Base-by-base conservation (phyloP, 768 basidiomycete genomes). In the Mycena latifolia region DNA sequence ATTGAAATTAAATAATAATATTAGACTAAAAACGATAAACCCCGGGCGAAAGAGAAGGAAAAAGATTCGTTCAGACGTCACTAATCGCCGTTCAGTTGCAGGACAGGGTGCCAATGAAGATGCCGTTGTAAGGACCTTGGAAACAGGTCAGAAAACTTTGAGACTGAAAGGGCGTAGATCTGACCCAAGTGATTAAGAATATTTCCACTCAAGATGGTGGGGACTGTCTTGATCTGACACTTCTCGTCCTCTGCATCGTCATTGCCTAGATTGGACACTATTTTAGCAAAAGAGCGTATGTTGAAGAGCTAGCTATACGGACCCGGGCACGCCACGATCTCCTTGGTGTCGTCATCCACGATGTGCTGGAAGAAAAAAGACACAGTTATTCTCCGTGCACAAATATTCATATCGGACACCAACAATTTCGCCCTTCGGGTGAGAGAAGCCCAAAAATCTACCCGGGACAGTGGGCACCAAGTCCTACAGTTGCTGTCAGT, bases 381-480 rank as follows among this genome's bases (percentile, higher is more conserved):
- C n/a, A n/a, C n/a, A n/a, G n/a, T n/a, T n/a, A n/a, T n/a, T n/a
- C n/a, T n/a, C n/a, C n/a, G n/a, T n/a, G n/a, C n/a, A n/a, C n/a
- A n/a, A n/a, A n/a, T n/a, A n/a, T 45, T 24, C 20, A 24, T 18
- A 12, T 25, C 9, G 11, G 20, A 11, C 29, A 68, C 61, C 14
- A 24, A 68, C 66, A 17, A 88, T 74, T 71, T 89, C 88, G 22
- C 86, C 86, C 35, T 75, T 69, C 3, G 80, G 78, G 60, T 85
- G 83, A 27, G 70, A 61, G 74, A 81, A 86, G 56, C 84, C 85
- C 57, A 86, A 67, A 55, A 73, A 77, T 22, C 81, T 77, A 2
- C 81, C 84, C 10, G 89, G 89, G 10, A 90, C 79, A 63, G 86
- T 89, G 25, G 90, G 89, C 46, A 90, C 77, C 29, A 81, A 63